Base-by-base conservation (phyloP, 257 asterid genomes). In the Ocimum tenuiflorum region DNA sequence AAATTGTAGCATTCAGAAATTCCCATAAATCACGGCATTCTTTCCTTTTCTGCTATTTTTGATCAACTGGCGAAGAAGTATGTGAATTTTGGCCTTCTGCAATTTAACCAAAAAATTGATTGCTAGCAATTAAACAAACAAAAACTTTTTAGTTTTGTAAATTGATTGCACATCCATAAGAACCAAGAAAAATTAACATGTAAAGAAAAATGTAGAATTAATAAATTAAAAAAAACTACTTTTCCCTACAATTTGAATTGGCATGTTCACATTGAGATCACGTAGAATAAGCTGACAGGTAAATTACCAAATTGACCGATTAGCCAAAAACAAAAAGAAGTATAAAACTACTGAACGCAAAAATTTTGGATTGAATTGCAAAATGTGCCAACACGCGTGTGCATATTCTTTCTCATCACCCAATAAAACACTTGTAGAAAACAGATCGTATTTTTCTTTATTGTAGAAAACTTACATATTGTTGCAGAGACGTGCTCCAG, bases 401-500 rank as follows among this genome's bases (percentile, higher is more conserved):
- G 42, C n/a, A 33, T 36, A 7, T 7, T 36, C 12, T 36, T 36
- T 36, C 3, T 36, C 12, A 70, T 31, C 20, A 33, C 18, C 65
- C 50, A 33, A 10, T 39, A 17, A 33, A 38, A 3, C 38, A 55
- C 70, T 0, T 54, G 18, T 12, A 68, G 15, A 38, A 2, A 51
- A 36, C 0, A 60, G 19, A 41, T 8, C 50, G 39, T 0, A 60
- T 50, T 61, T 53, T 54, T 23, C 9, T 36, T 17, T 12, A 64
- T 62, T 35, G 56, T 36, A 41, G 53, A 61, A 45, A 76, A 87
- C 98, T 84, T 89, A 92, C 98, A 82, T 92, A 89, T 73, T 92
- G 98, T 75, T 92, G 97, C 72, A 92, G 78, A 36, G 97, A 42
- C 15, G 96, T 92, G 70, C 96, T 89, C 96, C 97, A 92, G 57